Evolutionary conservation across 164 flowering plant genomes (phyloP).

Genomic region (Vitis riparia): DNA sequence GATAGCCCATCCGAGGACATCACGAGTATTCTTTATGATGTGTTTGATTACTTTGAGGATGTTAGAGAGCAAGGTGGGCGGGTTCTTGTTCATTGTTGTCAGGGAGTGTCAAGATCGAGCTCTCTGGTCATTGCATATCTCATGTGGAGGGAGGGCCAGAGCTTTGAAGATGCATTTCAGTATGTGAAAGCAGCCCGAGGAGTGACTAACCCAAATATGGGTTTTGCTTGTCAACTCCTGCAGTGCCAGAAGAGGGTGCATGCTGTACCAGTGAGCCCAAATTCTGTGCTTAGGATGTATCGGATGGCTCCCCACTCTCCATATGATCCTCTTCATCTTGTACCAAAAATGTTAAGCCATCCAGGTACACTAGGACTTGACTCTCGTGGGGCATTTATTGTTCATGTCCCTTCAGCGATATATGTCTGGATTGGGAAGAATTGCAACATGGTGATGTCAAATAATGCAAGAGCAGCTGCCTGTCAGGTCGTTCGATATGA

Average conservation of each 20-base stretch:
- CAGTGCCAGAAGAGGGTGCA: conserved; percentile 83
- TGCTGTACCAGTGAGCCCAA: conserved; percentile 72
- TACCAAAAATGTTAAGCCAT: conserved; percentile 61
- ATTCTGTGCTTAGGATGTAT: conserved; percentile 64
- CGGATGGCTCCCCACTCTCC: conserved; percentile 88
- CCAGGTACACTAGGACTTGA: conserved; percentile 55
- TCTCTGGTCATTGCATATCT: conserved; percentile 85
- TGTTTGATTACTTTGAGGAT: conserved; percentile 90
- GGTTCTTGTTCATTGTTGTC: conserved; percentile 85
- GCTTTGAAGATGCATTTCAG: conserved; percentile 83
- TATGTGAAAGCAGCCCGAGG: conserved; percentile 79
- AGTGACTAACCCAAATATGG: conserved; percentile 82
- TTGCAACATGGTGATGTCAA: conserved; percentile 53
- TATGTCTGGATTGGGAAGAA: conserved; percentile 75
- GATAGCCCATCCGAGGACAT: conserved; percentile 87
- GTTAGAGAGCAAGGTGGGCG: conserved; percentile 73
- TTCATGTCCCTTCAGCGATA: conserved; percentile 67
- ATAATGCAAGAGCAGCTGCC: conserved; percentile 61
- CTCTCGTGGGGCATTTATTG: conserved; percentile 82
- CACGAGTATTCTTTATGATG: conserved; percentile 82
- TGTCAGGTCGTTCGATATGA: conserved; percentile 75
- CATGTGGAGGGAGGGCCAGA: conserved; percentile 84
- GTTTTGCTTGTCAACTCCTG: conserved; percentile 81
- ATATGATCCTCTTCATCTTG: conserved; percentile 83
- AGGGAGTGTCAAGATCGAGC: conserved; percentile 82